These are phyloP conservation scores for Nothophoma quercina DNA, from an alignment of 2,329 filamentous ascomycete species.

Conservation along the genomic window DNA sequence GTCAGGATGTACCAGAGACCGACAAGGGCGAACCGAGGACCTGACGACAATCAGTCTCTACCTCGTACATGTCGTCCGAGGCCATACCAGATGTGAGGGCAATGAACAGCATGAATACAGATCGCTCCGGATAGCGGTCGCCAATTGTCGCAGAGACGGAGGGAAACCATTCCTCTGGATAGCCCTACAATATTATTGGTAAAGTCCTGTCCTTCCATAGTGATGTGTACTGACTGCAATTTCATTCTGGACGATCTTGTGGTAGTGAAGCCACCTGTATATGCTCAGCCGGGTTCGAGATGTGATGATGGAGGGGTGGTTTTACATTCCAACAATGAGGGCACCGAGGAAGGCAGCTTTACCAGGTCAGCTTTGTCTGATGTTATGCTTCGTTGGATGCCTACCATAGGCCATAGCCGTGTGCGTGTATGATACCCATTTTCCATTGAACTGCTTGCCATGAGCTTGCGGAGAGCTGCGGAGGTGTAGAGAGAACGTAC, in stretches of 20 bases:
- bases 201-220: not conserved
- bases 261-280: constrained; percentile 79
- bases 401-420: constrained; percentile 81
- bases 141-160: constrained; percentile 97
- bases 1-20: constrained; percentile 92
- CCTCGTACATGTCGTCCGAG: not conserved
- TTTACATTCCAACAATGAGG: constrained; percentile 73
- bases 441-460: constrained; percentile 72
- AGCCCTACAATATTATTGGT: constrained; percentile 45
- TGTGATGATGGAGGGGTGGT: constrained; percentile 9
- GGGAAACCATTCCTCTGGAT: constrained; percentile 92
- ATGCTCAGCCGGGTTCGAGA: constrained; percentile 31
- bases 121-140: constrained; percentile 94
- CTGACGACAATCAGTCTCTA: constrained; percentile 53
- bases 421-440: constrained; percentile 90
- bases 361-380: constrained; percentile 19
- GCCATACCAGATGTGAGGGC: constrained; percentile 83
- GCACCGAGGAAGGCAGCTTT: constrained; percentile 86
- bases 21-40: constrained; percentile 89
- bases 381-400: not conserved
- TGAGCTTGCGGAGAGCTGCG: constrained; percentile 40
- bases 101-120: constrained; percentile 97
- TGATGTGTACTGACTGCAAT: constrained; percentile 66
- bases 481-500: constrained; percentile 51
- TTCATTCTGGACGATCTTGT: constrained; percentile 98